Evolutionary conservation across 441 rosid species (phyloP).

Genomic region (Pelargonium cotyledonis): DNA sequence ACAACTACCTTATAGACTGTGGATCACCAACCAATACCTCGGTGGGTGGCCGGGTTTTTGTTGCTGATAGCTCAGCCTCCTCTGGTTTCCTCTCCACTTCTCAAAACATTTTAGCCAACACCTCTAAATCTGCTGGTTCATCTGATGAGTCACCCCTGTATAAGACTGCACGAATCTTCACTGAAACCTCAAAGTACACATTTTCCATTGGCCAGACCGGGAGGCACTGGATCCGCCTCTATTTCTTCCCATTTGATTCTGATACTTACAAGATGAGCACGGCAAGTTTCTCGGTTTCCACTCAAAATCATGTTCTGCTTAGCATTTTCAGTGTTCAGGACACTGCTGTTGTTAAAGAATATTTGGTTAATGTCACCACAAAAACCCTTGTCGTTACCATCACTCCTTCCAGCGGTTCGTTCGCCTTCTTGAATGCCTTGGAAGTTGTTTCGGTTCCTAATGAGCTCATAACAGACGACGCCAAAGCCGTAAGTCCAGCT

Average conservation of each 20-base stretch:
- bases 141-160: conserved; percentile 37
- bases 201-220: conserved; percentile 48
- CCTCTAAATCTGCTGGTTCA: conserved; percentile 30
- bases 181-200: conserved; percentile 31
- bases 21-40: conserved; percentile 53
- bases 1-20: conserved; percentile 54
- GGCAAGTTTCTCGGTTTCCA: conserved; percentile 62
- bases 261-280: conserved; percentile 38
- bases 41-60: conserved; percentile 39
- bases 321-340: conserved; percentile 32
- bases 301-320: conserved; percentile 58
- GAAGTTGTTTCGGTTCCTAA: conserved; percentile 66
- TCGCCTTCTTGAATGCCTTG: conserved; percentile 69
- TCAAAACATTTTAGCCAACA: conserved; percentile 19
- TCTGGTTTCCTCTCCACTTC: conserved; percentile 29
- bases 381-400: conserved; percentile 39
- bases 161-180: conserved; percentile 53
- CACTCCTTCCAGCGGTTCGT: conserved; percentile 38
- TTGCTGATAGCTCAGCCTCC: conserved; percentile 30
- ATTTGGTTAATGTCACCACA: conserved; percentile 42
- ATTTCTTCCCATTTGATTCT: conserved; percentile 50
- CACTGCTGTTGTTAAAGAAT: conserved; percentile 44
- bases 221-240: conserved; percentile 62
- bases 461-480: conserved; percentile 44
- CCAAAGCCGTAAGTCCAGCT: conserved; percentile 25